phyloP scores from a whole-genome alignment of 305 asterid species.

The Fraxinus nigra region DNA sequence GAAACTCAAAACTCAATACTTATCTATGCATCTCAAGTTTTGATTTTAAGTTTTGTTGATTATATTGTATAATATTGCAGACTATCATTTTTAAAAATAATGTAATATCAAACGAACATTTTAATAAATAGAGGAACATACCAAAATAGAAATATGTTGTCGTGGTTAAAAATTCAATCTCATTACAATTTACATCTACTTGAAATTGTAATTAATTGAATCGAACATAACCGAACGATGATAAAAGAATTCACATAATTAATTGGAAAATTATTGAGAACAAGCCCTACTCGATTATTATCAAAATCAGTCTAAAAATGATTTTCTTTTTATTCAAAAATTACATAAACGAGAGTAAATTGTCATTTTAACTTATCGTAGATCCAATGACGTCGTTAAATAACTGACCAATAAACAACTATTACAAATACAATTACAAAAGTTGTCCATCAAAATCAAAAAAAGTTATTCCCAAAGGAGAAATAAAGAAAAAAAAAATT shows the following conservation, averaged over 20 bases:
- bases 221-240: neutral
- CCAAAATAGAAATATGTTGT: neutral
- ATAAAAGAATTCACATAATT: neutral
- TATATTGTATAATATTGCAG: too few species aligned
- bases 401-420: neutral
- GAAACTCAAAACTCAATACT: neutral
- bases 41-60: neutral
- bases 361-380: neutral
- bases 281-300: neutral
- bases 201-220: neutral
- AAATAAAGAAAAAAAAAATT: neutral
- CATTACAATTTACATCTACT: neutral
- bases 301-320: too few species aligned
- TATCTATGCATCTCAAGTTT: neutral
- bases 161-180: neutral
- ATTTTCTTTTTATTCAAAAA: too few species aligned
- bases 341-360: neutral
- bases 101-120: neutral
- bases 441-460: neutral
- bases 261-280: neutral
- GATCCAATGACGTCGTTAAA: neutral
- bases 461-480: neutral
- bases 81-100: neutral
- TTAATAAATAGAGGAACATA: neutral
- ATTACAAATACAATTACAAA: neutral